phyloP scores from a whole-genome alignment of 352 stramenopile species.

The Phytophthora idaei region DNA sequence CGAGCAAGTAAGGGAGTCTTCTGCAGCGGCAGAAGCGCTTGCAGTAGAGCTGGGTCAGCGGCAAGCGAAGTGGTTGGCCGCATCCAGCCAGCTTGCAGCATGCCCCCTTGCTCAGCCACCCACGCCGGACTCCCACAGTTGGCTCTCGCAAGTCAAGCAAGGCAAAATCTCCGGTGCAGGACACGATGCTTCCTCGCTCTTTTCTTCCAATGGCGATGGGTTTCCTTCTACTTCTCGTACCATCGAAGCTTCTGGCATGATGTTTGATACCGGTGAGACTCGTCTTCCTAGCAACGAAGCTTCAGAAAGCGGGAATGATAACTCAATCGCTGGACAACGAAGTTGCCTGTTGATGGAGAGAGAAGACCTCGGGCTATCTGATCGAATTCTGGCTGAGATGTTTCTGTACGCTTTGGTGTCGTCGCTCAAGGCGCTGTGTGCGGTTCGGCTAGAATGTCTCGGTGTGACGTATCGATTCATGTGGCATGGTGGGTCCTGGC shows the following conservation, averaged over 20 bases:
- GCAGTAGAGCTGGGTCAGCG: slow-evolving; percentile 37
- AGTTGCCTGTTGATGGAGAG: slow-evolving; percentile 48
- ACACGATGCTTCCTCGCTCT: slow-evolving; percentile 47
- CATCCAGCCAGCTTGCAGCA: slow-evolving; percentile 70
- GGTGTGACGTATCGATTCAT: slow-evolving; percentile 56
- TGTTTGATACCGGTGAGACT: slow-evolving; percentile 45
- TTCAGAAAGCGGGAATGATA: slow-evolving; percentile 15
- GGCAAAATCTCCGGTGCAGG: slow-evolving; percentile 81
- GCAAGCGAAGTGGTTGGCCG: slow-evolving; percentile 70
- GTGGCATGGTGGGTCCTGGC: slow-evolving; percentile 65
- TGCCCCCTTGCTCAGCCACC: slow-evolving; percentile 56
- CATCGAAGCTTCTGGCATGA: slow-evolving; percentile 46
- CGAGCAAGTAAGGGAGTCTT: slow-evolving; percentile 39
- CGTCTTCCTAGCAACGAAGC: slow-evolving; percentile 25
- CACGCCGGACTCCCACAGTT: slow-evolving; percentile 73
- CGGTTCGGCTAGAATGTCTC: slow-evolving; percentile 59
- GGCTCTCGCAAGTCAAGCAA: slow-evolving; percentile 74
- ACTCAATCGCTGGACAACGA: slow-evolving; percentile 13
- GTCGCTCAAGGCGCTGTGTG: slow-evolving; percentile 56
- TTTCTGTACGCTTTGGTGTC: slow-evolving; percentile 70
- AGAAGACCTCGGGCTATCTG: slow-evolving; percentile 51
- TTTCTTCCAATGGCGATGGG: slow-evolving; percentile 16
- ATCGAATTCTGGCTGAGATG: slow-evolving; percentile 48
- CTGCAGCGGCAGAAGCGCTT: slow-evolving; percentile 31
- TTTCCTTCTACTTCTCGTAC: slow-evolving; percentile 44